phyloP scores from a whole-genome alignment of 169 alveolate genomes.

The Plasmodium blacklocki region DNA sequence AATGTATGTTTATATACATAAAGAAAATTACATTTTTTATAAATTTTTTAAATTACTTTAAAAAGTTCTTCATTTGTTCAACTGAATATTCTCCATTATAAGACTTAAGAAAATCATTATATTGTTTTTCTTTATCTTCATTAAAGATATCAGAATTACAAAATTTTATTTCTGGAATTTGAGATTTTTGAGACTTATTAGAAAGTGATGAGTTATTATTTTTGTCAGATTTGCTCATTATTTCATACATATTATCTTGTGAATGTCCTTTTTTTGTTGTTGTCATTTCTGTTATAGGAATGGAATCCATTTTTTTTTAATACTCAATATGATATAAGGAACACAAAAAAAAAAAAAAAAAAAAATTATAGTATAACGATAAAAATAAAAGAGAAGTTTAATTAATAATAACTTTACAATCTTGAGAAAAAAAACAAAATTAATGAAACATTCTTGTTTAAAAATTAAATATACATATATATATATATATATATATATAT shows the following conservation, averaged over 20 bases:
- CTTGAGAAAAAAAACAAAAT: no score
- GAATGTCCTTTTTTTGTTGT: background rate
- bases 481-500: constrained; percentile 17
- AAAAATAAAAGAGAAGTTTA: no score
- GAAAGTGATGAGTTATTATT: background rate
- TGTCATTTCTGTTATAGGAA: background rate
- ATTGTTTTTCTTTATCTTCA: constrained; percentile 25
- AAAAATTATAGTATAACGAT: background rate
- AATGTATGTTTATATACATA: background rate
- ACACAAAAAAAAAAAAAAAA: background rate
- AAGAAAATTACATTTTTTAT: background rate
- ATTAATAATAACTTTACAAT: no score
- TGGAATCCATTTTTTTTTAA: no score
- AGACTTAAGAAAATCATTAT: constrained; percentile 26
- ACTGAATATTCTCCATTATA: constrained; percentile 36
- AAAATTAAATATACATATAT: background rate
- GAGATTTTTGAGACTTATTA: background rate
- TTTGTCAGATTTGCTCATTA: background rate
- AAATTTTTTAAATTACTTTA: constrained; percentile 49
- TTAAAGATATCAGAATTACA: constrained; percentile 5
- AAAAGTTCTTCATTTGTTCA: constrained; percentile 64
- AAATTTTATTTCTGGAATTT: constrained; percentile 2
- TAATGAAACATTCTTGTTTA: no score
- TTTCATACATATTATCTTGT: constrained; percentile 12
- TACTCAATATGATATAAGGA: background rate